A percentile compares a stretch with the other conserved stretches of the same genome.
Conservation (phyloP, 345 rosid species). For the Lumnitzera racemosa region DNA sequence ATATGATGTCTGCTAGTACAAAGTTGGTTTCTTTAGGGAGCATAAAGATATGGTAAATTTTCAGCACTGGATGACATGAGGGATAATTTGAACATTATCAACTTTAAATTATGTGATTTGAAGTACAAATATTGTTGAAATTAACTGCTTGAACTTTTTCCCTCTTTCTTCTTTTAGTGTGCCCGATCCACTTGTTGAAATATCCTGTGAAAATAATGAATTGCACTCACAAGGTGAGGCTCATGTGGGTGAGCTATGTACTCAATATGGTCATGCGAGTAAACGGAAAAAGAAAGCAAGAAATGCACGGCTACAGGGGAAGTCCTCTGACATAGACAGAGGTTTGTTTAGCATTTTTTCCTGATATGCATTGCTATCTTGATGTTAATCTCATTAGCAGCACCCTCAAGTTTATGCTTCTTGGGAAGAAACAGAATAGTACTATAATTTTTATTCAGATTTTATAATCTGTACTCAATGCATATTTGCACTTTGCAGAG, state of each 20-base stretch:
- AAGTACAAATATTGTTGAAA: background rate
- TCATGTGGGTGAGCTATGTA: slow-evolving; percentile 20
- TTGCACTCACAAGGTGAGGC: slow-evolving; percentile 16
- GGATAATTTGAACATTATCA: slow-evolving; percentile 7
- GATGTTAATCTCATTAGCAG: background rate
- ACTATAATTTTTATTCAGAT: background rate
- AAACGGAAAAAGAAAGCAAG: slow-evolving; percentile 49
- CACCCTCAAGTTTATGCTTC: background rate
- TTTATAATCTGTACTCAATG: background rate
- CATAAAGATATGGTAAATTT: too few relatives aligned
- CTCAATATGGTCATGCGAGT: slow-evolving; percentile 13
- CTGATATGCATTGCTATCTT: background rate
- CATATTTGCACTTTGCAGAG: slow-evolving; percentile 29
- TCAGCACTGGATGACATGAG: background rate
- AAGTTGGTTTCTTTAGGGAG: too few relatives aligned
- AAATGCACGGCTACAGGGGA: slow-evolving; percentile 27
- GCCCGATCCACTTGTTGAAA: slow-evolving; percentile 19
- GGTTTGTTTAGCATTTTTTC: slow-evolving; percentile 22
- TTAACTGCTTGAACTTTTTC: slow-evolving; percentile 3
- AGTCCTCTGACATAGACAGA: slow-evolving; percentile 20
- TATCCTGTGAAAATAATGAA: slow-evolving; percentile 15
- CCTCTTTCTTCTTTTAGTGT: slow-evolving; percentile 32
- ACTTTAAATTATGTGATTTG: background rate
- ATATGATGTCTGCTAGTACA: too few relatives aligned
- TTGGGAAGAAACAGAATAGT: background rate